phyloP scores from a whole-genome alignment of 2,329 filamentous ascomycete genomes.

The Canariomyces notabilis region DNA sequence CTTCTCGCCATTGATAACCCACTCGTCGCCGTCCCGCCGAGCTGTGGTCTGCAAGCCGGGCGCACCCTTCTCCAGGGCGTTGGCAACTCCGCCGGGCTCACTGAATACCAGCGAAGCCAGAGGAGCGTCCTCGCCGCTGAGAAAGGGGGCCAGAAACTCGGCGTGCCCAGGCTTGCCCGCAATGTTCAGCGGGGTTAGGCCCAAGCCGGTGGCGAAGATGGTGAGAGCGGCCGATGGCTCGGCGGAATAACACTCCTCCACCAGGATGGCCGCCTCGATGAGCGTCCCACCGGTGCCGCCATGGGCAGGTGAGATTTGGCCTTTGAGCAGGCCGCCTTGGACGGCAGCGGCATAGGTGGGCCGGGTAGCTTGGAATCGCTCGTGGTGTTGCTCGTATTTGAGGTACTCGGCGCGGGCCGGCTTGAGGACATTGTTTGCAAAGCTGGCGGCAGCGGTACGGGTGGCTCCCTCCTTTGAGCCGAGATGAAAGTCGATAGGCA shows the following conservation, averaged over 20 bases:
- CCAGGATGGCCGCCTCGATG: conserved; percentile 44
- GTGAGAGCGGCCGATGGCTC: conserved; percentile 47
- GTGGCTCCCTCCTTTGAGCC: conserved; percentile 17
- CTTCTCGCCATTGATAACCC: conserved; percentile 51
- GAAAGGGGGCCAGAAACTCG: conserved; percentile 44
- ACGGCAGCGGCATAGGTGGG: conserved; percentile 43
- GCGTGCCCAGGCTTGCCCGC: conserved; percentile 37
- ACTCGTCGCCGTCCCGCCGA: conserved; percentile 42
- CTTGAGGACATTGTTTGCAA: conserved; percentile 23
- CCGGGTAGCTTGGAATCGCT: conserved; percentile 43
- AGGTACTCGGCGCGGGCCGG: conserved; percentile 23
- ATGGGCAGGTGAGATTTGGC: conserved; percentile 39
- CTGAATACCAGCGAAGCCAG: conserved; percentile 48
- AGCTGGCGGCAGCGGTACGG: conserved; percentile 20
- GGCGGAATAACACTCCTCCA: conserved; percentile 49
- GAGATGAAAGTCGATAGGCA: conserved; percentile 27
- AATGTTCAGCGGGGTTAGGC: conserved; percentile 46
- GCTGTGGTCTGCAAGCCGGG: conserved; percentile 46
- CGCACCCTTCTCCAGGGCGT: conserved; percentile 46
- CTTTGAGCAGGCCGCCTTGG: conserved; percentile 41
- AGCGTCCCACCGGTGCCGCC: conserved; percentile 43
- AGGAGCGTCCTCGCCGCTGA: conserved; percentile 39
- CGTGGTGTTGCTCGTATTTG: conserved; percentile 15
- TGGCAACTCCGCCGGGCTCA: conserved; percentile 48
- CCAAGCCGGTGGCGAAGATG: conserved; percentile 47